A percentile compares a stretch with the other conserved stretches of the same genome.
Conservation (phyloP, 371 early-diverging fungal species). For the Mucor racemosus region DNA sequence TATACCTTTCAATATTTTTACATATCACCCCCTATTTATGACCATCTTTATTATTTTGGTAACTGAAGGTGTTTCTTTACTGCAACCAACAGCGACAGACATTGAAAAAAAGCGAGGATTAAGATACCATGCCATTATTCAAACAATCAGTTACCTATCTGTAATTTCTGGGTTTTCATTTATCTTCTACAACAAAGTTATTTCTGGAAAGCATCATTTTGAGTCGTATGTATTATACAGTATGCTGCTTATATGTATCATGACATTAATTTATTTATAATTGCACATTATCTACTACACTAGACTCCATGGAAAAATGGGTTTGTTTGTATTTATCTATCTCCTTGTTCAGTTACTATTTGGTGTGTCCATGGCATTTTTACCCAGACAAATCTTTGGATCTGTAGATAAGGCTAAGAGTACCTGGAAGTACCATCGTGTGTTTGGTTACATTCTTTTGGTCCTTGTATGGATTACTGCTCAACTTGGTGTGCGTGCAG, state of each 20-base stretch:
- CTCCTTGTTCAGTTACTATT: constrained; percentile 37
- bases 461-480: constrained; percentile 39
- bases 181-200: constrained; percentile 36
- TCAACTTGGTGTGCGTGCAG: constrained; percentile 48
- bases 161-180: constrained; percentile 31
- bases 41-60: constrained; percentile 25
- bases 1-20: constrained; percentile 32
- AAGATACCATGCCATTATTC: constrained; percentile 32
- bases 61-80: constrained; percentile 36
- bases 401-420: constrained; percentile 32
- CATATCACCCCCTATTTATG: constrained; percentile 42
- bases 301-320: constrained; percentile 40
- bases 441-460: constrained; percentile 39
- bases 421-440: constrained; percentile 45
- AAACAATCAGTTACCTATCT: constrained; percentile 24
- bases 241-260: too few relatives aligned
- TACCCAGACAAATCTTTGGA: constrained; percentile 30
- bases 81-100: constrained; percentile 37
- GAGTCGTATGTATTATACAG: constrained; percentile 23
- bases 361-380: constrained; percentile 36
- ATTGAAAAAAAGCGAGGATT: constrained; percentile 36
- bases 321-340: constrained; percentile 34
- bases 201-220: constrained; percentile 34
- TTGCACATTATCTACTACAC: neutral
- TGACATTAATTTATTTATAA: too few relatives aligned